Base-by-base conservation (phyloP, 768 basidiomycete species). In the Lactarius deliciosus region DNA sequence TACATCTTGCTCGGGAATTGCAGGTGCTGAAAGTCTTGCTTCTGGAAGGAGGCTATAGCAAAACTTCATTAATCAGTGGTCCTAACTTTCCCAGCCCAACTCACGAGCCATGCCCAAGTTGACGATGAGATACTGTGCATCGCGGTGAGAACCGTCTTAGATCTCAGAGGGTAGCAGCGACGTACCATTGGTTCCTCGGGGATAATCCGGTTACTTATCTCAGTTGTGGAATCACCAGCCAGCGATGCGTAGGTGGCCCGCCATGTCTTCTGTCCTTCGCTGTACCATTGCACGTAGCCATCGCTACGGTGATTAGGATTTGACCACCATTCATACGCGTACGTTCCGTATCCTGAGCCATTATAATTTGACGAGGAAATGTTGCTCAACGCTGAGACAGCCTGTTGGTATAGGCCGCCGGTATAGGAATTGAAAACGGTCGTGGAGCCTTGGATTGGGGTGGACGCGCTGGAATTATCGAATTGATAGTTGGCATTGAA, bases 161-260 rank as follows among this genome's bases (percentile, higher is more conserved):
- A 10, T 38, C 25, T 30, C 64, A 68, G 61, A 60, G 79, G 55
- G 65, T 7, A 36, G 34, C 56, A 25, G 64, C 1, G 8, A 57
- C 86, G 69, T 70, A 94, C 92, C 94, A 98, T 90, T 2, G 97
- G 96, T 75, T 99, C 97, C 73, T 96, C 92, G 5, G 94, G 81
- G 64, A 86, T 86, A 18, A 95, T 73, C 40, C 96, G 81, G 71
- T 83, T 79, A 41, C 83, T 80, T 58, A 98, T 81, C 63, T 87
- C 68, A 0, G 84, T 79, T 5, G 70, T 73, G 0, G 83, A 28
- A 76, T 95, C 88, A 2, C 94, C 77, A 5, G 86, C 90, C n/a
- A 94, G 77, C 3, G 91, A 79, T 3, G 77, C 80, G 1, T 91
- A 77, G 11, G 83, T 86, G 56, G 91, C 76, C 36, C 81, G 87